These are phyloP conservation scores for Ophiostoma ips DNA, from an alignment of 2,329 filamentous ascomycete genomes.

Conservation along the genomic window DNA sequence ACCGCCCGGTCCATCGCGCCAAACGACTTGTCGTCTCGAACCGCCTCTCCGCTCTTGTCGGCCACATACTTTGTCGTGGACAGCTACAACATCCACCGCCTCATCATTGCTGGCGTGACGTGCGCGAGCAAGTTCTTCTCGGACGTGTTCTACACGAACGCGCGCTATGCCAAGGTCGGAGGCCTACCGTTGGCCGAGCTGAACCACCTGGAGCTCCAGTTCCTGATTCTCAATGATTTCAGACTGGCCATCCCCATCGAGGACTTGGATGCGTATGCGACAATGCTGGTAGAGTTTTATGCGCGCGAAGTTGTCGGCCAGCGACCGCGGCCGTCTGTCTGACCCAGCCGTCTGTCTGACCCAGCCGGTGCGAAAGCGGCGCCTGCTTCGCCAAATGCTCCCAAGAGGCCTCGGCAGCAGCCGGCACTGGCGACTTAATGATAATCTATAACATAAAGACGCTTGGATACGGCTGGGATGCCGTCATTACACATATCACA, in stretches of 20 bases:
- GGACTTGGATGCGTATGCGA: slow-evolving; percentile 92
- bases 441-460: neutral
- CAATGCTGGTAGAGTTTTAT: slow-evolving; percentile 97
- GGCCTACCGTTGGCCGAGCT: slow-evolving; percentile 83
- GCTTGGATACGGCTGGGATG: no score
- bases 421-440: neutral
- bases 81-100: slow-evolving; percentile 94
- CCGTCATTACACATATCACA: neutral
- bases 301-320: slow-evolving; percentile 66
- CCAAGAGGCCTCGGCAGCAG: no score
- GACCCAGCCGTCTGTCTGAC: neutral
- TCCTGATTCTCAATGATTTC: slow-evolving; percentile 91
- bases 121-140: slow-evolving; percentile 99
- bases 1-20: neutral
- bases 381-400: no score
- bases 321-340: slow-evolving; percentile 13
- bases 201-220: slow-evolving; percentile 93
- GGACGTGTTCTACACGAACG: slow-evolving; percentile 97
- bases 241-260: slow-evolving; percentile 84
- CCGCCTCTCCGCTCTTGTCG: neutral
- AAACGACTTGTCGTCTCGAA: neutral
- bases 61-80: slow-evolving; percentile 78
- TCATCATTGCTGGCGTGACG: slow-evolving; percentile 93
- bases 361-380: no score
- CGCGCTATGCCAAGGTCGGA: slow-evolving; percentile 96